Base-by-base conservation (phyloP, 805 yeast genomes). In the Ogataea thermomethanolica region DNA sequence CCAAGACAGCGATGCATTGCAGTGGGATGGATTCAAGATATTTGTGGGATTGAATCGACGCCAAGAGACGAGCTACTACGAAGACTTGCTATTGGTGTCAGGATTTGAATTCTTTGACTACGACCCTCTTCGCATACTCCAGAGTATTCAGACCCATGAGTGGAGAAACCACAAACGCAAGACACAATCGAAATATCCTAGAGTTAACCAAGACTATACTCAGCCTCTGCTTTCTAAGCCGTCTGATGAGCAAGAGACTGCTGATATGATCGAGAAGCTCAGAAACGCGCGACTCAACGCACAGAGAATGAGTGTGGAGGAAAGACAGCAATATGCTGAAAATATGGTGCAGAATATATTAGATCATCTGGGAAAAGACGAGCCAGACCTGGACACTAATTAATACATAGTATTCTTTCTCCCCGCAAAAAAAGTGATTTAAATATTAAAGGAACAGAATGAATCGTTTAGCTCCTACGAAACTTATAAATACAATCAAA, bases 41-140 rank as follows among this genome's bases (percentile, higher is more conserved):
- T 65, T 70, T 1, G 67, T 68, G 7, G 72, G 69, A 6, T 26
- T 44, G 13, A 47, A 45, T 29, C 21, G 21, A 6, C 21, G 9
- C 5, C n/a, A 14, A 9, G 39, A 12, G 4, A 35, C 24, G 13
- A 12, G 11, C 3, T 25, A n/a, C 24, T 39, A 33, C 31, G 34
- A 39, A 14, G 42, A 39, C 10, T 7, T 39, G 6, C 29, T 39
- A 20, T 25, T 33, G 8, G 11, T 39, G 13, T 41, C 57, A 23
- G 78, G 78, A 2, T 61, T 71, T 38, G 79, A 74, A 43, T 72
- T 60, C 42, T 55, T 73, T 5, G 53, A 65, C 37, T 59, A 64
- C 26, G 43, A 49, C 12, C 58, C 58, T 7, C 20, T 48, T 2
- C 70, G 71, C 0, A 37, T 74, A 2, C 40, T 43, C 9, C 77